These are phyloP conservation scores for Carallia pectinifolia DNA, from an alignment of 345 rosid species.

Conservation along the genomic window DNA sequence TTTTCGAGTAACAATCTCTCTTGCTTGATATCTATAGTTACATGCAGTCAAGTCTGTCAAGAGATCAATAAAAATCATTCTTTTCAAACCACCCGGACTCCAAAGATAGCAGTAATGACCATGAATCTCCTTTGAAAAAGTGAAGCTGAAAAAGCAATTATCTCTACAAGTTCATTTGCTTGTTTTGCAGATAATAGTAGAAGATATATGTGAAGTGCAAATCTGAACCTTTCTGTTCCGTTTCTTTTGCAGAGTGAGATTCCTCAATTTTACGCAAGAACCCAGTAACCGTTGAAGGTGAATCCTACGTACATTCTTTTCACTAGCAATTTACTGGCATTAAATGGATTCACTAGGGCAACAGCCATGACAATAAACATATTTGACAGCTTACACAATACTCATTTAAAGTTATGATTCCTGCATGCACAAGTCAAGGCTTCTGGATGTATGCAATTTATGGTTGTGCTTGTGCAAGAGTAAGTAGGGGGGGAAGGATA, in stretches of 20 bases:
- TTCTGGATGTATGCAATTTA: not conserved
- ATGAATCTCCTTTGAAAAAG: not conserved
- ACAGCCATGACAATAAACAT: not conserved
- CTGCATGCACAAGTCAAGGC: constrained; percentile 7
- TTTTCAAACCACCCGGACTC: not conserved
- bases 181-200: not conserved
- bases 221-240: too few relatives aligned
- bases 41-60: constrained; percentile 40
- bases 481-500: constrained; percentile 52
- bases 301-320: not conserved
- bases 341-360: not conserved
- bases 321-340: not conserved
- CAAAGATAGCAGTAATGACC: not conserved
- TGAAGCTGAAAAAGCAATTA: not conserved
- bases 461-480: not conserved
- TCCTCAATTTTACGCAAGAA: not conserved
- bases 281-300: not conserved
- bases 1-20: constrained; percentile 68
- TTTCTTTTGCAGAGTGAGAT: too few relatives aligned
- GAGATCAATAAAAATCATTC: not conserved
- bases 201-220: not conserved
- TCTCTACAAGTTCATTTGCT: not conserved
- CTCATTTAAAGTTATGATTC: not conserved
- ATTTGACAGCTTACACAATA: not conserved
- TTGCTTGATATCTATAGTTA: constrained; percentile 57